Evolutionary conservation across 139 green algal species (phyloP).

Genomic region (Micractinium conductrix): DNA sequence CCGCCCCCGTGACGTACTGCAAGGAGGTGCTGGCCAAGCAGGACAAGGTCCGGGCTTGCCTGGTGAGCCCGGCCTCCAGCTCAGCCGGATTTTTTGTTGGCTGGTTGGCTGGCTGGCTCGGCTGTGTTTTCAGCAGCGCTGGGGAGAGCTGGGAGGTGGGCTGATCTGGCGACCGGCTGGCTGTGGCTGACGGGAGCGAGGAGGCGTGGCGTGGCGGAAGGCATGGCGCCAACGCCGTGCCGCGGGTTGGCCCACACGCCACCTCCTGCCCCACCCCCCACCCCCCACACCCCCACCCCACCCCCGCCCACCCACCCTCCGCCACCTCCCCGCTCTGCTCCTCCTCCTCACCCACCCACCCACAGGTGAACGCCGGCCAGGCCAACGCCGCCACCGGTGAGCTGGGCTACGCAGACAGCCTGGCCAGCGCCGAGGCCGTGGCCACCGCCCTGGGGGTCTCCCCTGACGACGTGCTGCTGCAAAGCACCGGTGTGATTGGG

Average conservation of each 20-base stretch:
- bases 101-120: too few species aligned
- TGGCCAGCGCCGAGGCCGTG: slow-evolving; percentile 65
- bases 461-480: slow-evolving; percentile 69
- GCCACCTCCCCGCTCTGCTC: neutral
- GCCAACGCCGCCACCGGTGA: slow-evolving; percentile 94
- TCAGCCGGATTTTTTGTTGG: too few species aligned
- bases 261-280: neutral
- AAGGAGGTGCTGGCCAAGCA: slow-evolving; percentile 82
- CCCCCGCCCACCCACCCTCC: neutral
- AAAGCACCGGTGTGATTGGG: slow-evolving; percentile 92
- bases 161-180: too few species aligned
- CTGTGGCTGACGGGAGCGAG: too few species aligned
- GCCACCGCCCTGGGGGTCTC: slow-evolving; percentile 66
- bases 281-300: neutral
- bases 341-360: too few species aligned
- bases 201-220: too few species aligned
- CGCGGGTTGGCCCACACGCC: too few species aligned
- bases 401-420: slow-evolving; percentile 71
- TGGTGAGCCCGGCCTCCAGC: too few species aligned
- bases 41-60: slow-evolving; percentile 73
- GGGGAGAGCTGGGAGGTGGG: too few species aligned
- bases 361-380: slow-evolving; percentile 96
- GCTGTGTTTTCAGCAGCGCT: too few species aligned
- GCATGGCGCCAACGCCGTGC: too few species aligned
- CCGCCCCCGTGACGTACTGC: slow-evolving; percentile 93